Evolutionary conservation across 495 filamentous ascomycete species (phyloP).

Genomic region (Podospora fimiseda): DNA sequence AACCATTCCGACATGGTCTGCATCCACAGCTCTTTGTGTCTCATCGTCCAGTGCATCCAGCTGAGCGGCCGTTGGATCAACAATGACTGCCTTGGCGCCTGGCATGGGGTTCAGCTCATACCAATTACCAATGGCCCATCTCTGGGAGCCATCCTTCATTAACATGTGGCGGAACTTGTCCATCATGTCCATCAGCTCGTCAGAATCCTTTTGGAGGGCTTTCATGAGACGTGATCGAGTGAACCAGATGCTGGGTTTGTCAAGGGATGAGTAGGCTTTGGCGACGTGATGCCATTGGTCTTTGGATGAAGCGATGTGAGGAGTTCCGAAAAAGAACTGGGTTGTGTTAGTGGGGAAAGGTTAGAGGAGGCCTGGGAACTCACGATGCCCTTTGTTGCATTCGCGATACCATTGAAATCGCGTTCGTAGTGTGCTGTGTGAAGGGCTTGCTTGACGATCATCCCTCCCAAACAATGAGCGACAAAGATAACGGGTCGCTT

Average conservation of each 20-base stretch:
- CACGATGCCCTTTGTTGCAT: neutral
- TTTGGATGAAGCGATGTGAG: neutral
- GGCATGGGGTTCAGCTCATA: neutral
- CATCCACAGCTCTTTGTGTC: neutral
- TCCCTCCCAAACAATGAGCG: neutral
- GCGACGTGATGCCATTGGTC: neutral
- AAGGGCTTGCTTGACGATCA: neutral
- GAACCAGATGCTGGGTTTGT: neutral
- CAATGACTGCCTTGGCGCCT: neutral
- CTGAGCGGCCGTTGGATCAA: neutral
- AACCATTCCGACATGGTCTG: neutral
- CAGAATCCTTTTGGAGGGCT: neutral
- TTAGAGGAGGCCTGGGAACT: neutral
- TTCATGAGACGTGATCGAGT: neutral
- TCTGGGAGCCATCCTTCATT: neutral
- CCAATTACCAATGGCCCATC: neutral
- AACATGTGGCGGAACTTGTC: neutral
- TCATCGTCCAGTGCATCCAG: neutral
- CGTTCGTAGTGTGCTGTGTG: neutral
- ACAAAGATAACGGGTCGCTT: neutral
- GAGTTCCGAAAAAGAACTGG: neutral
- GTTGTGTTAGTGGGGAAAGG: neutral
- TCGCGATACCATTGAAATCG: neutral
- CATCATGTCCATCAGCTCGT: neutral
- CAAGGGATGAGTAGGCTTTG: neutral